Percentiles rank a stretch among this genome's conserved stretches.
Conservation (phyloP, 257 asterid genomes). For the Nicotiana noctiflora region DNA sequence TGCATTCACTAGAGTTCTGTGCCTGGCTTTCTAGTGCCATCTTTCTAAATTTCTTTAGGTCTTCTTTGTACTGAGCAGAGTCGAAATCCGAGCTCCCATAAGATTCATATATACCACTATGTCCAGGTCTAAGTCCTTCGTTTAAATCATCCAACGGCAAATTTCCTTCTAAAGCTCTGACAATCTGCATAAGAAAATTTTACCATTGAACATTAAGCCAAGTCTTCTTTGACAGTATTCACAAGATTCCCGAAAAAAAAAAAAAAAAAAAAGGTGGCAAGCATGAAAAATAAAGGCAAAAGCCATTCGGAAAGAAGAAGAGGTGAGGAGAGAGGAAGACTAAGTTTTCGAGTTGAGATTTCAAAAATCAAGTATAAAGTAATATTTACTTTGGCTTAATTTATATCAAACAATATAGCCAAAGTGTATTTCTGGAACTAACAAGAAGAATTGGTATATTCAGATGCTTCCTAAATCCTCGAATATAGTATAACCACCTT, state of each 20-base stretch:
- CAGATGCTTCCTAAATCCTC: not conserved
- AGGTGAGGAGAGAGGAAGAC: not conserved
- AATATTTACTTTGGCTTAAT: not conserved
- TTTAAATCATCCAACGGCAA: conserved; percentile 45
- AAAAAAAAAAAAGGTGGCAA: not conserved
- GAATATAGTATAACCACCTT: not conserved
- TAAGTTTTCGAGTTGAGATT: not conserved
- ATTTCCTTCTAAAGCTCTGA: conserved; percentile 67
- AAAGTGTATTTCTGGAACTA: not conserved
- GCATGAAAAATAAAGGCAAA: not conserved
- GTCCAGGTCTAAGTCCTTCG: conserved; percentile 41
- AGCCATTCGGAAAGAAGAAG: not conserved
- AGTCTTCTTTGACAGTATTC: not conserved
- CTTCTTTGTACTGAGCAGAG: conserved; percentile 68
- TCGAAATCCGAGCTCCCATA: conserved; percentile 55
- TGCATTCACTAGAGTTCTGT: conserved; percentile 47
- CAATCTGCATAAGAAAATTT: conserved; percentile 32
- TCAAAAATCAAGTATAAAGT: not conserved
- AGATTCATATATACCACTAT: conserved; percentile 29
- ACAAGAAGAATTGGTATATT: not conserved
- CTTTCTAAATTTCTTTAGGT: conserved; percentile 58
- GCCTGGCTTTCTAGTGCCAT: conserved; percentile 64
- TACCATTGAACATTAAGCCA: not conserved
- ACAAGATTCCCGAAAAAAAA: not conserved
- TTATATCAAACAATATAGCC: not conserved